Conservation (phyloP, 805 yeast species). For the Monosporozyma servazzii region DNA sequence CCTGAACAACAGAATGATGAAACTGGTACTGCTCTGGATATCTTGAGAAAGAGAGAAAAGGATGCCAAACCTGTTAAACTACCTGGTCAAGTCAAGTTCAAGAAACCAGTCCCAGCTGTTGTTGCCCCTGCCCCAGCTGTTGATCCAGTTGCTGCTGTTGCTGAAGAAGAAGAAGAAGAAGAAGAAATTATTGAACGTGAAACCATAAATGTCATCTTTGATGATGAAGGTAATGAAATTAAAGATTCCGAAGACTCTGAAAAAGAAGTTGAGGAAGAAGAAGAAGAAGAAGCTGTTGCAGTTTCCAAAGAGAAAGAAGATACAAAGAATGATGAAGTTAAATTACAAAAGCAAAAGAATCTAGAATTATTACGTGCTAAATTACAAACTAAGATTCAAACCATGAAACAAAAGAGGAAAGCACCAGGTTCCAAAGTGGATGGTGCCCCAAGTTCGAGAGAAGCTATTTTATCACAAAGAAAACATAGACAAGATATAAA, state of each 20-base stretch:
- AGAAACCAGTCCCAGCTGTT: constrained; percentile 9
- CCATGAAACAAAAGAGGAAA: constrained; percentile 68
- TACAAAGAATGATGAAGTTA: constrained; percentile 13
- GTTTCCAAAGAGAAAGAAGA: constrained; percentile 12
- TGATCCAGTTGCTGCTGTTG: constrained; percentile 13
- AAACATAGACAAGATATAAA: constrained; percentile 33
- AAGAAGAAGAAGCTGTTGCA: constrained; percentile 16
- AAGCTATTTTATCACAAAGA: constrained; percentile 64
- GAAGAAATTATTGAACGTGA: constrained; percentile 17
- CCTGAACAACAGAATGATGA: constrained; percentile 47
- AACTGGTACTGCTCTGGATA: constrained; percentile 50
- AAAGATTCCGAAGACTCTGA: constrained; percentile 11
- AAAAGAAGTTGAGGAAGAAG: constrained; percentile 6
- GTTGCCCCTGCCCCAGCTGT: constrained; percentile 16
- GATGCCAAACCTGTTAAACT: constrained; percentile 40
- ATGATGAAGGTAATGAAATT: constrained; percentile 58
- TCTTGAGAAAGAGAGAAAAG: constrained; percentile 44
- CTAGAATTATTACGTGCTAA: constrained; percentile 66
- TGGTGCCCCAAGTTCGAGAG: constrained; percentile 82
- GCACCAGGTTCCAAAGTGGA: constrained; percentile 78
- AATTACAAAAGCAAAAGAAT: constrained; percentile 38
- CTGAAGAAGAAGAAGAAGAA: constrained; percentile 14
- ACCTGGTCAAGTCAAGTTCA: constrained; percentile 28
- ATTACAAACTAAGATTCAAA: constrained; percentile 62
- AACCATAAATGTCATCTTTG: constrained; percentile 43